Conservation (phyloP, 2,329 filamentous ascomycete species). For the Hypoxylon sp. region DNA sequence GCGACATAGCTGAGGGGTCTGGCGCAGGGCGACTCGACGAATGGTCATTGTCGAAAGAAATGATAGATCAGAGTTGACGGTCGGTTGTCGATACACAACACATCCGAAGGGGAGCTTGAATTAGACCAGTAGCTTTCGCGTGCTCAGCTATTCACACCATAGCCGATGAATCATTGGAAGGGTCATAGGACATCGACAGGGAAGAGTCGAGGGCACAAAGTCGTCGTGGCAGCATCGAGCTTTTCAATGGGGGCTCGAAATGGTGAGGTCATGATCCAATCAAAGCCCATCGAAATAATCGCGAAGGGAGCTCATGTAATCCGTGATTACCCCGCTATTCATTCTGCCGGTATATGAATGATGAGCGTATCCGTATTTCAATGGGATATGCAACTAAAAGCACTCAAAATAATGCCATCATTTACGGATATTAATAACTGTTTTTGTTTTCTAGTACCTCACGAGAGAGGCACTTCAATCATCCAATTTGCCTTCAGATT, state of each 20-base stretch:
- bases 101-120: background rate
- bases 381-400: background rate
- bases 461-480: background rate
- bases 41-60: conserved; percentile 27
- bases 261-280: conserved; percentile 12
- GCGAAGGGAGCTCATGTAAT: background rate
- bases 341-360: background rate
- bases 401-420: too few species aligned
- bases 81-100: conserved; percentile 5
- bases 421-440: too few species aligned
- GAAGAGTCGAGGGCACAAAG: background rate
- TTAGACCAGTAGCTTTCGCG: background rate
- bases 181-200: background rate
- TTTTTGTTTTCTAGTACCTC: too few species aligned
- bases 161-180: background rate
- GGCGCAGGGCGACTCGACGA: conserved; percentile 35
- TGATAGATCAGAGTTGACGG: conserved; percentile 15
- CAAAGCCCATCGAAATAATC: background rate
- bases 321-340: background rate
- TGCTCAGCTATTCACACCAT: background rate
- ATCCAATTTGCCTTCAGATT: background rate
- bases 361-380: background rate
- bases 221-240: background rate
- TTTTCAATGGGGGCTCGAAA: background rate
- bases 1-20: conserved; percentile 30